Percentiles rank a stretch among this genome's conserved stretches.
Conservation (phyloP, 2,329 filamentous ascomycete genomes). For the Diaporthe sp. region DNA sequence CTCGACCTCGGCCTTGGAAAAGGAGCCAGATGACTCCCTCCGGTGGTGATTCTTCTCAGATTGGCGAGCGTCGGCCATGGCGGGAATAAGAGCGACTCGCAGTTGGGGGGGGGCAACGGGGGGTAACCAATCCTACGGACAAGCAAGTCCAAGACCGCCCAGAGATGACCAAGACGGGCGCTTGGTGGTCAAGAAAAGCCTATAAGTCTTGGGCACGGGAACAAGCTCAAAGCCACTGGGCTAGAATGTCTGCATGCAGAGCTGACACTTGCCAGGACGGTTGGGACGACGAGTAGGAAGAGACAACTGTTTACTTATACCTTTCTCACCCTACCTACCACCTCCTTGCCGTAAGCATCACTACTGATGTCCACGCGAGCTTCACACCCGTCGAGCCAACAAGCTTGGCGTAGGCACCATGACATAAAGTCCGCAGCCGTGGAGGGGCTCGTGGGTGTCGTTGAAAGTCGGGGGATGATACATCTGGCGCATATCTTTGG, state of each 20-base stretch:
- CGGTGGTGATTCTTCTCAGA: conserved; percentile 46
- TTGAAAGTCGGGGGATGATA: background rate
- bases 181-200: conserved; percentile 12
- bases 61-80: conserved; percentile 20
- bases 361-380: background rate
- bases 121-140: background rate
- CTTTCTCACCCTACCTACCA: background rate
- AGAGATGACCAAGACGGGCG: conserved; percentile 28
- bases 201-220: background rate
- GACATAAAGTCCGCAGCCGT: background rate
- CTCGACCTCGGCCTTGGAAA: conserved; percentile 49
- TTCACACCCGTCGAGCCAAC: background rate
- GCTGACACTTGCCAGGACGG: background rate
- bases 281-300: background rate
- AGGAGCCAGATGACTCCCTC: conserved; percentile 41
- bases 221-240: conserved; percentile 29
- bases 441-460: background rate
- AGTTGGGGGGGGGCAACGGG: too few species aligned
- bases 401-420: conserved; percentile 25
- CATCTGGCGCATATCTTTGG: background rate
- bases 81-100: background rate
- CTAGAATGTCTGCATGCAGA: background rate
- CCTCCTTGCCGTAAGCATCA: background rate
- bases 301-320: conserved; percentile 30
- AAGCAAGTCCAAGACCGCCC: conserved; percentile 25